Conservation (phyloP, 2,329 filamentous ascomycete species). For the Alternaria hordeiaustralica region DNA sequence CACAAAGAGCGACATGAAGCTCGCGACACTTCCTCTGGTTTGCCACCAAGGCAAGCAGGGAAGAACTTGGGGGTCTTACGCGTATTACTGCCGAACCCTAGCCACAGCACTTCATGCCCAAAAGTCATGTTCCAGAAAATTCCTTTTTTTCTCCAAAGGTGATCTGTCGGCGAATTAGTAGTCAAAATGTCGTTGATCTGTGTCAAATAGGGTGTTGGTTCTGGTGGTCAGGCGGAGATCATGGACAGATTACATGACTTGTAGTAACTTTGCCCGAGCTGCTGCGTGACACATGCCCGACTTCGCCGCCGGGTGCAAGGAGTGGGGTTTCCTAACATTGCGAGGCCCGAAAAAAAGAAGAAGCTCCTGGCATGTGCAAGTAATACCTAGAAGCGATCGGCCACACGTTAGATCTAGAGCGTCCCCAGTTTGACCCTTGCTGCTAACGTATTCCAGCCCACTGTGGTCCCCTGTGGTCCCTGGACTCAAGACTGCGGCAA, state of each 20-base stretch:
- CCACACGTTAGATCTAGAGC: not conserved
- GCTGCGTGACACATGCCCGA: not conserved
- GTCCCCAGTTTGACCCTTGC: not conserved
- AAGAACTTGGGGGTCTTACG: not conserved
- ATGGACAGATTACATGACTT: not conserved
- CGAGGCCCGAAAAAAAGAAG: not conserved
- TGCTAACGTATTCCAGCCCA: not conserved
- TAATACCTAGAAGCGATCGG: not conserved
- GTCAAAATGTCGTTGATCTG: not conserved
- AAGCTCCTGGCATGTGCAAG: not conserved
- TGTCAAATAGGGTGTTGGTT: not conserved
- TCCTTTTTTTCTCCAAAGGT: not conserved
- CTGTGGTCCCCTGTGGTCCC: not conserved
- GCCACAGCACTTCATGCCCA: not conserved
- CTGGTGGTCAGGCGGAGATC: not conserved
- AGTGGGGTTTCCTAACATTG: not conserved
- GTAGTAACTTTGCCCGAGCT: not conserved
- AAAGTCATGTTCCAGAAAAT: not conserved
- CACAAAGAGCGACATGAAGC: conserved; percentile 1
- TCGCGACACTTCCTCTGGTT: conserved; percentile 3
- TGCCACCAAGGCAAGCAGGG: not conserved
- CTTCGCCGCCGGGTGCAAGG: not conserved
- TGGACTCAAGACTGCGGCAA: not conserved
- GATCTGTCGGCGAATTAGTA: not conserved
- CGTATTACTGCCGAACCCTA: not conserved